Base-by-base conservation (phyloP, 176 grass and related monocot species). In the Neostapfia colusana region DNA sequence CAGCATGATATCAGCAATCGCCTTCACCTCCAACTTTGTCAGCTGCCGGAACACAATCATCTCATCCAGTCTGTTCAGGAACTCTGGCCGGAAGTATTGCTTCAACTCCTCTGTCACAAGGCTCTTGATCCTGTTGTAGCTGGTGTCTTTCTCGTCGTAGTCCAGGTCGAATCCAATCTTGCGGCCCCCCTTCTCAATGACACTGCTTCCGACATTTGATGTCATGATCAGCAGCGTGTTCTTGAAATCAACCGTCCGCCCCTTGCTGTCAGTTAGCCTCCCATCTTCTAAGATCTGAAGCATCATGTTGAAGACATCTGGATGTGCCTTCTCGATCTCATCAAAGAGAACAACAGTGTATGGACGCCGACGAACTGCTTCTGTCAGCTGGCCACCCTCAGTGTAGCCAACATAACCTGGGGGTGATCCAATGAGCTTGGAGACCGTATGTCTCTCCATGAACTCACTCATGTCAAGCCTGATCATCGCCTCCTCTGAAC, bases 301-400 rank as follows among this genome's bases (percentile, higher is more conserved):
- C 94, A 97, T 97, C 94, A 97, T 97, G 59, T 97, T 97, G 86
- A 97, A 93, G 65, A 97, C 94, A 87, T 97, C 94, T 41, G 94
- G 94, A 84, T 97, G 94, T 46, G 94, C 94, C 67, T 97, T 97
- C 26, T 97, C 94, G 10, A 97, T 97, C 82, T 97, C 94, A 89
- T 97, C 94, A 38, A 97, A 97, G 42, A 97, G 89, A 24, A 97
- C 91, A 45, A 97, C 94, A 0, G 91, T 97, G 84, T 93, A 97
- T 0, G 94, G 94, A 18, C 95, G 87, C 28, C 95, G 88, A 17
- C 95, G 82, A 63, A 98, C 95, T 39, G 95, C 95, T 82, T 98
- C 95, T 16, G 95, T 93, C 15, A 93, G 64, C 61, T 94, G 95
- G 46, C 91, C 95, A 69, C 93, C 93, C 63, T 98, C 95, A 2